A percentile compares a stretch with the other conserved stretches of the same genome.
Evolutionary conservation across 129 eudicot species (phyloP).

Genomic region (Centrapalus pauciflorus): DNA sequence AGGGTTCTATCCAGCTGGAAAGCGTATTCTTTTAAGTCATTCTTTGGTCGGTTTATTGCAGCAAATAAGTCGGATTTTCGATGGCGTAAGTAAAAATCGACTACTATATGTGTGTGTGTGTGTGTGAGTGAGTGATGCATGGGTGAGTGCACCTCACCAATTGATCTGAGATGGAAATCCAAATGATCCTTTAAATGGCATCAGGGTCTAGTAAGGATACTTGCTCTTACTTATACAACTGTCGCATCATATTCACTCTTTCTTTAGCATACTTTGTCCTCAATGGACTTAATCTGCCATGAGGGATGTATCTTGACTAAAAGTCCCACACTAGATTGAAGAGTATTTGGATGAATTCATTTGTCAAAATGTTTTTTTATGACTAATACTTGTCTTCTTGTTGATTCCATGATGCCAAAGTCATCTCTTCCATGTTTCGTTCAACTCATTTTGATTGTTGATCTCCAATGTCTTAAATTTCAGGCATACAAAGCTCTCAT

Average conservation of each 20-base stretch:
- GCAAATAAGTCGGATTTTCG: slow-evolving; percentile 76
- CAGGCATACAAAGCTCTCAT: slow-evolving; percentile 97
- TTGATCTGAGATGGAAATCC: neutral
- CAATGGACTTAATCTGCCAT: neutral
- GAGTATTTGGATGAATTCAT: neutral
- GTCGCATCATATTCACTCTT: neutral
- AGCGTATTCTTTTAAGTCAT: slow-evolving; percentile 52
- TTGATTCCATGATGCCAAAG: neutral
- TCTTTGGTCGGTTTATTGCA: slow-evolving; percentile 78
- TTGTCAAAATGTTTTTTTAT: neutral
- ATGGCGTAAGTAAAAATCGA: slow-evolving; percentile 51
- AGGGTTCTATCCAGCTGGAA: slow-evolving; percentile 91
- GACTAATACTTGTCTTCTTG: neutral
- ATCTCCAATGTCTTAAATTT: slow-evolving; percentile 12
- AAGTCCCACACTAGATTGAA: neutral
- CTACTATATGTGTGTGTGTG: neutral
- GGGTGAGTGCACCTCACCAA: neutral
- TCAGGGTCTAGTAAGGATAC: neutral
- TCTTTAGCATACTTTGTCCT: neutral
- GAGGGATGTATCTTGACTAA: neutral
- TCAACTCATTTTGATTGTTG: neutral
- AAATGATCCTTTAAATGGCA: neutral
- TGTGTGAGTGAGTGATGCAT: too few species aligned
- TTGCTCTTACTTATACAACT: neutral
- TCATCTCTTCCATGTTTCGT: slow-evolving; percentile 3